Evolutionary conservation across 2,329 filamentous ascomycete species (phyloP).

Genomic region (Cyphellophora attinorum): DNA sequence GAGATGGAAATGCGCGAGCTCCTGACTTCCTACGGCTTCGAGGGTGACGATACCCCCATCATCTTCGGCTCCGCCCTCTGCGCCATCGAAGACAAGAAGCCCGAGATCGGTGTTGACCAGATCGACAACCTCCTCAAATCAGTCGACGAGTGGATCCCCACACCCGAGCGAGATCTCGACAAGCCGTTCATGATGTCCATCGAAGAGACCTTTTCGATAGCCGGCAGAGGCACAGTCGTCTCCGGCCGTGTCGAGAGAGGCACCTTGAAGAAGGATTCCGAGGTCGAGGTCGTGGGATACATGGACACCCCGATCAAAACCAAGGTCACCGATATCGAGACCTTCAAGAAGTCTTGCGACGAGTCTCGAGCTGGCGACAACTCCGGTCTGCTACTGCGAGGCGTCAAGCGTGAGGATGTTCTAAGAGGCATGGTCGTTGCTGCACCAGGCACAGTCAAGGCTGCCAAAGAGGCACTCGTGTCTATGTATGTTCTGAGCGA

Average conservation of each 20-base stretch:
- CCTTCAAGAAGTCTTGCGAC: slow-evolving; percentile 99
- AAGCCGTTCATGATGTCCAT: slow-evolving; percentile 99
- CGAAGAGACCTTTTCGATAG: slow-evolving; percentile 84
- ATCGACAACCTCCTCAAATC: slow-evolving; percentile 86
- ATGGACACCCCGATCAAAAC: slow-evolving; percentile 77
- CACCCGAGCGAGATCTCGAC: slow-evolving; percentile 83
- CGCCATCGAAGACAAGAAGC: slow-evolving; percentile 75
- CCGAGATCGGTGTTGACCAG: slow-evolving; percentile 77
- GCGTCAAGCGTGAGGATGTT: slow-evolving; percentile 91
- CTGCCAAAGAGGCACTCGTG: slow-evolving; percentile 82
- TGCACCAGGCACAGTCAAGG: slow-evolving; percentile 72
- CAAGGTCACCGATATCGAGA: slow-evolving; percentile 99
- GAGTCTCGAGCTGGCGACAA: slow-evolving; percentile 95
- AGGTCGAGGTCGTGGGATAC: slow-evolving; percentile 92
- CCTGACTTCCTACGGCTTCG: slow-evolving; percentile 84
- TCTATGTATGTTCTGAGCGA: slow-evolving; percentile 97
- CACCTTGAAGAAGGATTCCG: slow-evolving; percentile 81
- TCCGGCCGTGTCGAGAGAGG: slow-evolving; percentile 97
- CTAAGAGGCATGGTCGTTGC: slow-evolving; percentile 89
- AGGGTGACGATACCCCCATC: slow-evolving; percentile 95
- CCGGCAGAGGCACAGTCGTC: slow-evolving; percentile 90
- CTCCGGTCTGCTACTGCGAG: slow-evolving; percentile 91
- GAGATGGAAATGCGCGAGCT: slow-evolving; percentile 99
- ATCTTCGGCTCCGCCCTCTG: slow-evolving; percentile 94
- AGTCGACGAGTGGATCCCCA: slow-evolving; percentile 94